phyloP scores from a whole-genome alignment of 208 protist species.

The Leishmania guyanensis region DNA sequence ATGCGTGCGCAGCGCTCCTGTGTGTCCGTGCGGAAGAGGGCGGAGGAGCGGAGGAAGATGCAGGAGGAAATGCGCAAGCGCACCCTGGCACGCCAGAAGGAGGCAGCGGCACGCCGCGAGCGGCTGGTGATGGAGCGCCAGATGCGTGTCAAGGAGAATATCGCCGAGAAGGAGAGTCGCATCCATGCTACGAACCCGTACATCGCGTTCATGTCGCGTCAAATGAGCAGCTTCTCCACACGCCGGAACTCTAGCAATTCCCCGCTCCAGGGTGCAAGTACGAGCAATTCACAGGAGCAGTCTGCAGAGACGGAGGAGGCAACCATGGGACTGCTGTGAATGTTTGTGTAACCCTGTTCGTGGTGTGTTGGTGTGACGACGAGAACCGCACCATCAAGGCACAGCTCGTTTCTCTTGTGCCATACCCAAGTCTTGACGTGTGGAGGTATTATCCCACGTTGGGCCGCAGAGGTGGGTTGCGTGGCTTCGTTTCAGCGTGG shows the following conservation, averaged over 20 bases:
- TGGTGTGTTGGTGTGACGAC: neutral
- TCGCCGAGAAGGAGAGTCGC: constrained; percentile 34
- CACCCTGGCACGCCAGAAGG: constrained; percentile 31
- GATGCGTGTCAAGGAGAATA: constrained; percentile 19
- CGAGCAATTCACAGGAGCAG: neutral
- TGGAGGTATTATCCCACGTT: neutral
- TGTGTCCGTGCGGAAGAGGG: constrained; percentile 33
- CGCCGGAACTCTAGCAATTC: constrained; percentile 4
- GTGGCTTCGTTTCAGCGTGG: neutral
- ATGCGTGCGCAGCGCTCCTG: constrained; percentile 26
- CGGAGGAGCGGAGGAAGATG: constrained; percentile 25
- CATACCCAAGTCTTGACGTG: neutral
- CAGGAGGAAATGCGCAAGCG: constrained; percentile 35
- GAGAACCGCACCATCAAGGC: neutral
- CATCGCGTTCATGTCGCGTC: constrained; percentile 23
- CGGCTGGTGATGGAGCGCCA: constrained; percentile 36
- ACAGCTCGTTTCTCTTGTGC: neutral
- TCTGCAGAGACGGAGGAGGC: neutral
- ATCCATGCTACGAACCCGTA: constrained; percentile 28
- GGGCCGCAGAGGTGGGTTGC: neutral
- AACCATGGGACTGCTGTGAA: neutral
- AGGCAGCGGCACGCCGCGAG: constrained; percentile 29
- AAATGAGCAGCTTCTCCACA: constrained; percentile 12
- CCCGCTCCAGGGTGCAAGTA: neutral
- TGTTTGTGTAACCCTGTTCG: neutral